Percentiles rank a stretch among this genome's conserved stretches.
Conservation (phyloP, 1,284 basidiomycete species). For the Wolfiporia cocos region DNA sequence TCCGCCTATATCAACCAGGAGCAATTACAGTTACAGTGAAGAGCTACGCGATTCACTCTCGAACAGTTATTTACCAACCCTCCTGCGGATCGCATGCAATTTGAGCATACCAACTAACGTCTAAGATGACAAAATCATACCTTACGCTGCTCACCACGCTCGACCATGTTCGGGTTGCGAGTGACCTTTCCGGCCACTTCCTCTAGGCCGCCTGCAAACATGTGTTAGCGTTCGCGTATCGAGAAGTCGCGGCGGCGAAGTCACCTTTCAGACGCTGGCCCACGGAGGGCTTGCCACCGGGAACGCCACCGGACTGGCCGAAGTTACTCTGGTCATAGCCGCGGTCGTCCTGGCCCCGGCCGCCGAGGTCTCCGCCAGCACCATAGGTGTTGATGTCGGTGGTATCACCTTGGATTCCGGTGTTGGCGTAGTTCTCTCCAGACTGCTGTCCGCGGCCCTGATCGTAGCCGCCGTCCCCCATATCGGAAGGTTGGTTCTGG, state of each 20-base stretch:
- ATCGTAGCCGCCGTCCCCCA: neutral
- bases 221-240: neutral
- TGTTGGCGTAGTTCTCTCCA: slow-evolving; percentile 14
- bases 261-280: slow-evolving; percentile 12
- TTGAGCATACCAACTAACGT: too few relatives aligned
- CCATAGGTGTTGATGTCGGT: slow-evolving; percentile 15
- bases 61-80: too few relatives aligned
- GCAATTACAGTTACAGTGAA: too few relatives aligned
- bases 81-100: too few relatives aligned
- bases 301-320: neutral
- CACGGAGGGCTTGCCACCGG: slow-evolving; percentile 13
- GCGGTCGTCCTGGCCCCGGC: slow-evolving; percentile 5
- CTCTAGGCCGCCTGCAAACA: slow-evolving; percentile 2
- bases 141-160: slow-evolving; percentile 20
- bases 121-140: too few relatives aligned
- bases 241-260: neutral
- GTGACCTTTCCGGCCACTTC: slow-evolving; percentile 12
- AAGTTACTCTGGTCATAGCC: slow-evolving; percentile 7
- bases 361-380: slow-evolving; percentile 14
- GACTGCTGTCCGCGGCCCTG: slow-evolving; percentile 7
- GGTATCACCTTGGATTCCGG: slow-evolving; percentile 16
- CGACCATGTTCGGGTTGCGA: slow-evolving; percentile 12
- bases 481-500: too few relatives aligned
- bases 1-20: too few relatives aligned
- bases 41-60: too few relatives aligned